Evolutionary conservation across 768 basidiomycete genomes (phyloP).

Genomic region (Lepiota subincarnata): DNA sequence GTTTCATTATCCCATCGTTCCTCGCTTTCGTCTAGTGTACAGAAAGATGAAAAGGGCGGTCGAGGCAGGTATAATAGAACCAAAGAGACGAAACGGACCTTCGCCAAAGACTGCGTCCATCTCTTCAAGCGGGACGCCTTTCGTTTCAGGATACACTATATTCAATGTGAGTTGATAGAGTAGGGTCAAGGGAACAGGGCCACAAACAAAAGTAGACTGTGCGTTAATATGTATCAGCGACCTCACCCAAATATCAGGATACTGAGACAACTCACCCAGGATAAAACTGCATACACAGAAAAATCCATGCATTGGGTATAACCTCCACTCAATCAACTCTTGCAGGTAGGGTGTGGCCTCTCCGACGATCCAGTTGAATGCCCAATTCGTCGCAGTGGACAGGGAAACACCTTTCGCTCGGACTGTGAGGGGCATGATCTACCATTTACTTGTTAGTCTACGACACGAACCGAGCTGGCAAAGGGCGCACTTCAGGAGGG

Average conservation of each 20-base stretch:
- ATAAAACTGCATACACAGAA: conserved; percentile 87
- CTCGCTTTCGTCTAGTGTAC: conserved; percentile 36
- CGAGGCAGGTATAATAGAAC: neutral
- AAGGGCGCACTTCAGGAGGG: conserved; percentile 66
- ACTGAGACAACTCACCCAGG: conserved; percentile 42
- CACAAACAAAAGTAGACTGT: conserved; percentile 73
- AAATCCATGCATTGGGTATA: conserved; percentile 96
- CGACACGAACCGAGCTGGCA: neutral
- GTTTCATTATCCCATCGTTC: conserved; percentile 60
- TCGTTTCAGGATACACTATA: conserved; percentile 82
- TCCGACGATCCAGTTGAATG: conserved; percentile 89
- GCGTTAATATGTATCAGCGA: neutral
- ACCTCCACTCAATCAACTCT: conserved; percentile 81
- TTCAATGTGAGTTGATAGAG: conserved; percentile 7
- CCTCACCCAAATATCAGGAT: neutral
- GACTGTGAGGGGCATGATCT: conserved; percentile 88
- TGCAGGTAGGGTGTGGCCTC: conserved; percentile 84
- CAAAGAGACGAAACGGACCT: conserved; percentile 38
- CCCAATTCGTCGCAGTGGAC: conserved; percentile 87
- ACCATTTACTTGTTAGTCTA: neutral
- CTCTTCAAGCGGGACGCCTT: conserved; percentile 83
- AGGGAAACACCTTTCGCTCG: conserved; percentile 95
- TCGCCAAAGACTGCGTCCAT: conserved; percentile 91
- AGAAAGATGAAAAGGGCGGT: neutral
- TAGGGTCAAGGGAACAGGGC: neutral